Conservation (phyloP, 148 eudicot genomes). For the Arbutus unedo region DNA sequence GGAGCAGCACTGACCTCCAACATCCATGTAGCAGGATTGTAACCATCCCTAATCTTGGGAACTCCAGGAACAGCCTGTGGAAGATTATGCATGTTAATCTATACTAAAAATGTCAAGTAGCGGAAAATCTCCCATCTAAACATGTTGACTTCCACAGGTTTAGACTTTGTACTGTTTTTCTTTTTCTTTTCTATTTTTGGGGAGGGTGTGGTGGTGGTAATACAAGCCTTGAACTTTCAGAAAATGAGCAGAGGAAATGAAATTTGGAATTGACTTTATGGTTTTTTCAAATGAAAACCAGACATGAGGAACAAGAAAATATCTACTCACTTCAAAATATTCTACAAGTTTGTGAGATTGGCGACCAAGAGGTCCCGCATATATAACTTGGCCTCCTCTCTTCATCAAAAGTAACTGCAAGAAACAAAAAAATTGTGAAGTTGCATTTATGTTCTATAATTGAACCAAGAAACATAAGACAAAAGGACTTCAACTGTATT, state of each 20-base stretch:
- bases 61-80: conserved; percentile 55
- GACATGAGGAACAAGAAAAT: neutral
- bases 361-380: conserved; percentile 66
- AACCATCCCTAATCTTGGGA: conserved; percentile 52
- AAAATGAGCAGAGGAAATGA: neutral
- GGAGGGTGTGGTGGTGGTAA: neutral
- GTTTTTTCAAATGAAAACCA: neutral
- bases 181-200: neutral
- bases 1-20: conserved; percentile 52
- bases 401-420: conserved; percentile 72
- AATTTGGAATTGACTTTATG: neutral
- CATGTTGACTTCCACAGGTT: neutral
- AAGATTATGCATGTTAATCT: conserved; percentile 13
- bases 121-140: neutral
- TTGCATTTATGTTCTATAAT: neutral
- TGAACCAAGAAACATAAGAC: neutral
- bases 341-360: conserved; percentile 52
- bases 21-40: conserved; percentile 88
- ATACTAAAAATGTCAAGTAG: neutral
- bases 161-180: neutral
- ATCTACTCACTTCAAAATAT: conserved; percentile 60
- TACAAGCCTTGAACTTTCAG: neutral
- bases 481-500: conserved; percentile 32
- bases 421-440: neutral
- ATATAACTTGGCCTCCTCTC: conserved; percentile 71